Base-by-base conservation (phyloP, 306 rosid genomes). In the Ziziphus jujuba region DNA sequence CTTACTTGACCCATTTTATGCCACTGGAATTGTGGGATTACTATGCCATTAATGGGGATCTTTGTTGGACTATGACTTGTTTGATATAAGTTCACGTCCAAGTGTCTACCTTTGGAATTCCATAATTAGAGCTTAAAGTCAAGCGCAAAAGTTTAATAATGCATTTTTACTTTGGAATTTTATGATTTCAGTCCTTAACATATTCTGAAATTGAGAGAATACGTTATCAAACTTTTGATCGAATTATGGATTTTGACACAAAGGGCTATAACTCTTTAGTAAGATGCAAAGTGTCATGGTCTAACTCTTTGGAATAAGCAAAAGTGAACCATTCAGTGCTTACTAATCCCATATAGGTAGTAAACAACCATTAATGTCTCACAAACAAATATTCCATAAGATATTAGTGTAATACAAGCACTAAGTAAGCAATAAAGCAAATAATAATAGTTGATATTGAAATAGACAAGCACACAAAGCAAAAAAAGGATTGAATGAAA, bases 61-160 rank as follows among this genome's bases (percentile, higher is more conserved):
- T 86, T 15, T 44, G 25, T 15, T 73, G 69, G 98, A 91, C 33
- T 69, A 82, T 69, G 72, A 71, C 4, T 62, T 90, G 84, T 92
- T 92, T 69, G 88, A 89, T 33, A 59, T 70, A 83, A 83, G 73
- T 72, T 68, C 90, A 55, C 56, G 21, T 50, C 84, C 72, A 77
- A 89, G 80, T 10, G 89, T 90, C 63, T 90, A 76, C 77, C 89
- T 92, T 16, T 90, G 96, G 96, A 92, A 92, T 58, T 84, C 98
- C 56, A 71, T 92, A 20, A 92, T 92, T 61, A 87, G 98, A 24
- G 92, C 93, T 56, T 79, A 80, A 7, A 93, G 97, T 0, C 75
- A 59, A 70, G 81, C 87, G 61, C 70, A n/a, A 44, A 64, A 69
- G 49, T 88, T 87, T 57, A 1, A 15, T 23, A 64, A 64, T 56